Base-by-base conservation (phyloP, 2,329 filamentous ascomycete genomes). In the Ophioceras dolichostomum region DNA sequence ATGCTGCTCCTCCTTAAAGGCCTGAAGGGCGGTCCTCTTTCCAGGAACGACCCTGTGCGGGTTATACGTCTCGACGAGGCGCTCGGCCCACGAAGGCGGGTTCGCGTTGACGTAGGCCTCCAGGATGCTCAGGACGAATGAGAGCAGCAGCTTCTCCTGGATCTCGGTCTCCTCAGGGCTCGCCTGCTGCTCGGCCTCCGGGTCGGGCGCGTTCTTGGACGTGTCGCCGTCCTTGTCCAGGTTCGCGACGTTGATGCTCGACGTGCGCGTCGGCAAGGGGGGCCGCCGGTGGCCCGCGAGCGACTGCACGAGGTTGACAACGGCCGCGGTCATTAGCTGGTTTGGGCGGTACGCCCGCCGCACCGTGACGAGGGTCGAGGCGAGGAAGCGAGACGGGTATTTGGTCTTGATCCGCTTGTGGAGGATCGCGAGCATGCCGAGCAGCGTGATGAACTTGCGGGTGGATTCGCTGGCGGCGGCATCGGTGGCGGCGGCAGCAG, bases 341-440 rank as follows among this genome's bases (percentile, higher is more conserved):
- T 71, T 70, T 44, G 62, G 73, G 51, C 65, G 66, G 55, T 83
- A 88, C 32, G 74, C 73, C 39, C 70, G 65, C 38, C 80, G 68
- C 34, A 88, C 74, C 19, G 82, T 79, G 44, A 82, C 76, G 13
- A 91, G 63, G n/a, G 80, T 82, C 0, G 78, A 77, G 36, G 81
- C 83, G 16, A 91, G 66, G 56, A 89, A 91, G 24, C 82, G 72
- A 34, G 82, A 87, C 2, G 84, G 83, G 43, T 76, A 77, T 53
- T 81, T 83, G 5, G 84, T 84, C 58, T 80, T 78, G 52, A 91
- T 77, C 41, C 84, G 69, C 38, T 69, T 71, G 55, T 88, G 83
- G 10, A 89, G 61, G 39, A 83, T 80, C 22, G 75, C 70, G 10
- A 91, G 67, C 65, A 88, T 76, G 33, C 74, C 75, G 22, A 87